Base-by-base conservation (phyloP, 352 stramenopile genomes). In the Phytophthora macrochlamydospora region DNA sequence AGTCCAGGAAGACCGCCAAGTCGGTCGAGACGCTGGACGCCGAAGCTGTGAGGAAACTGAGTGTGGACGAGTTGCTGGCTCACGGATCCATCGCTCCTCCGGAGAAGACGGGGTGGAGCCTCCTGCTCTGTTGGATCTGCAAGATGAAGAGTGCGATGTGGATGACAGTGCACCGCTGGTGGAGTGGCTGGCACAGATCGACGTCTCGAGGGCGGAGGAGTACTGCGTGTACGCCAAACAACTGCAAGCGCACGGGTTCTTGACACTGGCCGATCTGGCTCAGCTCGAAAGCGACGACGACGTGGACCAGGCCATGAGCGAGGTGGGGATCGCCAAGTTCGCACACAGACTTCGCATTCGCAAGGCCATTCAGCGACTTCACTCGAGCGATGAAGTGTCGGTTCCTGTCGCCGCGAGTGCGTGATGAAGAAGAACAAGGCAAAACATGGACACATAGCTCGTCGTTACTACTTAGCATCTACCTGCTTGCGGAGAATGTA, bases 321-420 rank as follows among this genome's bases (percentile, higher is more conserved):
- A 91, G 66, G 68, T 90, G 18, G 85, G 82, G 46, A 87, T 93
- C 49, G 68, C 81, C 69, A 91, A 91, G 69, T 93, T 93, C 51
- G 81, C 83, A 33, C 85, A 93, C 69, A 69, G 85, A 24, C 67
- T 85, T 35, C 78, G 85, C 24, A 77, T 93, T 55, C 75, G 82
- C 64, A 91, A 93, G 67, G 80, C 82, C 13, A 90, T 93, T 46
- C 65, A 89, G 44, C 69, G 74, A 7, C 69, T 91, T 37, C 76
- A 77, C 31, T 69, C 35, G 32, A 56, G 56, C 3, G 58, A 68
- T 7, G 38, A 42, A 51, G 57, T 65, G 32, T 50, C 71, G 42
- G 67, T 73, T 49, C 53, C 75, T 57, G 59, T 75, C 6, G 72
- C 77, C 11, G 58, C 69, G 28, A 75, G 75, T 44, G 70, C 59